These are phyloP conservation scores for Collariella sp. DNA, from an alignment of 495 filamentous ascomycete species.

Conservation along the genomic window DNA sequence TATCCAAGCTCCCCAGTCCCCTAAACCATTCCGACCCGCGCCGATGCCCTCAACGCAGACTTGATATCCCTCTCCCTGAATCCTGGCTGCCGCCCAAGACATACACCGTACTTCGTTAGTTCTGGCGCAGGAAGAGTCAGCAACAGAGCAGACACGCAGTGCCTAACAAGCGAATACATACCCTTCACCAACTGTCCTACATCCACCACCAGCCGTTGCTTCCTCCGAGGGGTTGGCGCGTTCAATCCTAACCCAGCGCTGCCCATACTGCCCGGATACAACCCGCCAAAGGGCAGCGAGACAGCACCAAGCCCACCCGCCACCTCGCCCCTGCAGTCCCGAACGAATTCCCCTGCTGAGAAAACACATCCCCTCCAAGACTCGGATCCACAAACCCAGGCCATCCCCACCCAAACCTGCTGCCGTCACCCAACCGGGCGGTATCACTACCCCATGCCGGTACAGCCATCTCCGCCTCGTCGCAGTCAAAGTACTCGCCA, in stretches of 20 bases:
- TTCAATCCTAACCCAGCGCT: background rate
- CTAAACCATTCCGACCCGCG: background rate
- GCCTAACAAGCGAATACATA: background rate
- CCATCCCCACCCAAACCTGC: background rate
- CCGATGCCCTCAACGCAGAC: conserved; percentile 39
- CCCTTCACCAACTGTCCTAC: conserved; percentile 20
- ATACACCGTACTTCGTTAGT: conserved; percentile 35
- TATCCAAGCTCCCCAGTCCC: background rate
- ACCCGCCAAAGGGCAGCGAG: background rate
- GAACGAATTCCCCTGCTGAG: conserved; percentile 4
- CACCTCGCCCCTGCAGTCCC: background rate
- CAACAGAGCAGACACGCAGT: background rate
- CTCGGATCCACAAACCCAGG: background rate
- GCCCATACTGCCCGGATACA: background rate
- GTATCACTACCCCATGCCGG: conserved; percentile 49
- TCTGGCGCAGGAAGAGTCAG: conserved; percentile 10
- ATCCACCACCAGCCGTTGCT: conserved; percentile 22
- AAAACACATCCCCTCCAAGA: background rate
- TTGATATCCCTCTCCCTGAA: conserved; percentile 53
- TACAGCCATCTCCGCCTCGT: conserved; percentile 63
- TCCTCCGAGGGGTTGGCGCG: background rate
- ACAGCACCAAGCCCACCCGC: background rate
- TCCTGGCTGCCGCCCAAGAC: conserved; percentile 55
- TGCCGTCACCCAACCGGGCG: conserved; percentile 31
- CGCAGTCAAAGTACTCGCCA: conserved; percentile 63